Conservation (phyloP, 805 yeast genomes). For the Metschnikowia colocasiae region DNA sequence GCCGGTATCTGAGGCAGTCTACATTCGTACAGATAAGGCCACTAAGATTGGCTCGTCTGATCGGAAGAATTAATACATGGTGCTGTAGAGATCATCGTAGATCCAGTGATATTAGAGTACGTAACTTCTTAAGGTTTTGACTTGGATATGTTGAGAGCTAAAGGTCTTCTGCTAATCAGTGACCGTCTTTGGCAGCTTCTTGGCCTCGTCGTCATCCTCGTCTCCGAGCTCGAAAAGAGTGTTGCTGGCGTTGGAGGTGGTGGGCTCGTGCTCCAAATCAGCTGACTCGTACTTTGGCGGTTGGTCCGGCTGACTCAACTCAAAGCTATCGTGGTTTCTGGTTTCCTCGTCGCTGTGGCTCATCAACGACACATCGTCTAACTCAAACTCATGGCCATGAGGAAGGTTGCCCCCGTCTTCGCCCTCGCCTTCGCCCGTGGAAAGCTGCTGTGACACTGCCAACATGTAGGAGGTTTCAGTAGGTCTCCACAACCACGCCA, state of each 20-base stretch:
- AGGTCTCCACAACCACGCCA: constrained; percentile 96
- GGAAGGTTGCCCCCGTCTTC: constrained; percentile 22
- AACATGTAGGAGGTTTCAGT: constrained; percentile 91
- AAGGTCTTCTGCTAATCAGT: background rate
- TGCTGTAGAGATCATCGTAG: too few relatives aligned
- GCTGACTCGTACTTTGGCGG: constrained; percentile 30
- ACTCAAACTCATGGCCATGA: constrained; percentile 54
- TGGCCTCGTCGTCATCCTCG: constrained; percentile 22
- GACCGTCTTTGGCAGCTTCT: background rate
- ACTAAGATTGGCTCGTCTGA: background rate
- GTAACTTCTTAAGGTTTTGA: too few relatives aligned
- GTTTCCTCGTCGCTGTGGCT: constrained; percentile 45
- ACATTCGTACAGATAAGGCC: too few relatives aligned
- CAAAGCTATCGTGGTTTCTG: constrained; percentile 35
- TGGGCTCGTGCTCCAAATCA: constrained; percentile 13
- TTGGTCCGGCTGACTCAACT: constrained; percentile 23
- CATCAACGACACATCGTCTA: constrained; percentile 53
- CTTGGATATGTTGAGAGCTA: too few relatives aligned
- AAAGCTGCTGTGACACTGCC: constrained; percentile 90
- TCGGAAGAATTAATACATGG: background rate
- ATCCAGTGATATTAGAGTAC: too few relatives aligned
- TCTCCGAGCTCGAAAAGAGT: constrained; percentile 43
- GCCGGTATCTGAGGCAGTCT: constrained; percentile 20
- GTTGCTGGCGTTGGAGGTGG: constrained; percentile 19
- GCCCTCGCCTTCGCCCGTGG: constrained; percentile 57